Conservation (phyloP, 176 grass and related monocot genomes). For the Paspalum vaginatum region DNA sequence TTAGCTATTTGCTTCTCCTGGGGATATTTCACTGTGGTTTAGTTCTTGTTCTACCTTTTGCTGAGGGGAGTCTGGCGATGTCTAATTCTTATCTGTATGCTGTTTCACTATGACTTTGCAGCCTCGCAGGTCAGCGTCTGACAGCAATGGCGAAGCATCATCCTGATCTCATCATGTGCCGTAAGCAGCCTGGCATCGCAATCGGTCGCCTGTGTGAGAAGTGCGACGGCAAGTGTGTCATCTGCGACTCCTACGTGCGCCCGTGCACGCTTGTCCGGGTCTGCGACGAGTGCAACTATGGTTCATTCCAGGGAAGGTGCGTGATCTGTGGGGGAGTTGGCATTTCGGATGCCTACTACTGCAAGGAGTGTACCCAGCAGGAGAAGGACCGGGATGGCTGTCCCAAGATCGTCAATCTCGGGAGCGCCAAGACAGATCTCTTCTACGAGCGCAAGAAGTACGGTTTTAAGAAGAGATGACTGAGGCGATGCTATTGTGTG, state of each 20-base stretch:
- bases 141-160: constrained; percentile 78
- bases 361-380: constrained; percentile 85
- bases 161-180: constrained; percentile 85
- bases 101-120: not conserved
- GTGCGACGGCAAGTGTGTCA: constrained; percentile 74
- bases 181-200: constrained; percentile 73
- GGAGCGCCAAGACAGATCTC: constrained; percentile 80
- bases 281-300: constrained; percentile 84
- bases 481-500: not conserved
- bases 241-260: constrained; percentile 73
- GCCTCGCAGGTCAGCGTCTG: constrained; percentile 24
- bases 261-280: constrained; percentile 72
- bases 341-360: constrained; percentile 84
- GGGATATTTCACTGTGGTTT: not conserved
- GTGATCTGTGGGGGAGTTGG: constrained; percentile 77
- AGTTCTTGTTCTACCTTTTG: not conserved
- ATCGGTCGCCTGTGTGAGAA: constrained; percentile 79
- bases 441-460: constrained; percentile 75
- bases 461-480: constrained; percentile 58
- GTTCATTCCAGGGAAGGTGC: constrained; percentile 79
- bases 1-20: not conserved
- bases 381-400: constrained; percentile 81
- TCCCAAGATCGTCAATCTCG: constrained; percentile 83
- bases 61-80: not conserved
- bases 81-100: not conserved